Evolutionary conservation across 495 filamentous ascomycete species (phyloP).

Genomic region (Xylaria cubensis): DNA sequence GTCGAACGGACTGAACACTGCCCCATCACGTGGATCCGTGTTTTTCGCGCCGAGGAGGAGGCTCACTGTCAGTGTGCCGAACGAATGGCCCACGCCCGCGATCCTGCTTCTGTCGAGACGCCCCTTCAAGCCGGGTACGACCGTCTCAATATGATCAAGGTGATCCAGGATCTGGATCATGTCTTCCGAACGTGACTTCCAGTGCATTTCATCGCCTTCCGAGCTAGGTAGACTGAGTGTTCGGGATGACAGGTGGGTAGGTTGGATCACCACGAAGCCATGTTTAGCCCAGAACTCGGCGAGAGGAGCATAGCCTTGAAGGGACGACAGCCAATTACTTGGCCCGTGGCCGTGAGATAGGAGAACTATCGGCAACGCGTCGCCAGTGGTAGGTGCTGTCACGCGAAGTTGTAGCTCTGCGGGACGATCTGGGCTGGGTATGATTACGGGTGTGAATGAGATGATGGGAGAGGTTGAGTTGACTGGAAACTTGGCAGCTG

Average conservation of each 20-base stretch:
- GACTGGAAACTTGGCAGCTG: conserved; percentile 47
- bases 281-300: conserved; percentile 55
- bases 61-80: conserved; percentile 46
- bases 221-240: conserved; percentile 37
- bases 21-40: conserved; percentile 40
- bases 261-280: conserved; percentile 55
- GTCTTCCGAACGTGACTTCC: conserved; percentile 46
- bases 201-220: conserved; percentile 40
- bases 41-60: conserved; percentile 48
- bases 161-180: conserved; percentile 34
- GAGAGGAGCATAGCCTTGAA: conserved; percentile 49
- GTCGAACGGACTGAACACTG: conserved; percentile 25
- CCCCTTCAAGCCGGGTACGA: conserved; percentile 16
- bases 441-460: conserved; percentile 48
- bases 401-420: conserved; percentile 44
- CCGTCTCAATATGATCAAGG: not conserved
- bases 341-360: conserved; percentile 44
- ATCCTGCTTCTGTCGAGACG: conserved; percentile 44
- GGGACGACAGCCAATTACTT: conserved; percentile 51
- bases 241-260: conserved; percentile 52
- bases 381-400: conserved; percentile 39
- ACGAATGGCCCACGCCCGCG: conserved; percentile 51
- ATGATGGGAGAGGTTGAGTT: conserved; percentile 42
- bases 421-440: conserved; percentile 40
- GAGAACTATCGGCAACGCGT: conserved; percentile 50